Conservation (phyloP, 805 yeast species). For the Naumovozyma baii region DNA sequence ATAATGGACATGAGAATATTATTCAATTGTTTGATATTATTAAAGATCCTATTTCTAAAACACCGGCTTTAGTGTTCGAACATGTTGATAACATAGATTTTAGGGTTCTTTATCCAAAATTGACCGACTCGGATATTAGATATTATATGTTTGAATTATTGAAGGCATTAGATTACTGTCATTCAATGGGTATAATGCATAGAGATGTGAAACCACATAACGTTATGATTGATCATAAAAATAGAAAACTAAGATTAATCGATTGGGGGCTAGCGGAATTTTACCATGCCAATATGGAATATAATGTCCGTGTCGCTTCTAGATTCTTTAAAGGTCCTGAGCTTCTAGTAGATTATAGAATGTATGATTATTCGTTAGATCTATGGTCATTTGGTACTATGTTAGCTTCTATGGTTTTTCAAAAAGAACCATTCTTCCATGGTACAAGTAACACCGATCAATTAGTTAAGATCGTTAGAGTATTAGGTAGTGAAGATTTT, state of each 20-base stretch:
- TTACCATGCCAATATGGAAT: conserved; percentile 81
- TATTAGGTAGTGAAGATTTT: conserved; percentile 77
- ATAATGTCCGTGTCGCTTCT: conserved; percentile 89
- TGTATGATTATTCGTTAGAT: conserved; percentile 86
- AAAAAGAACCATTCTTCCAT: conserved; percentile 85
- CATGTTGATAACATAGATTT: conserved; percentile 76
- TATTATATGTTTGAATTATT: conserved; percentile 74
- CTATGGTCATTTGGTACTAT: conserved; percentile 93
- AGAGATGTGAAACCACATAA: conserved; percentile 94
- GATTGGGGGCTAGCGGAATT: conserved; percentile 97
- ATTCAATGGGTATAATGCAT: conserved; percentile 93
- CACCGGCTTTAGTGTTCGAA: conserved; percentile 84
- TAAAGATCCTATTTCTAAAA: conserved; percentile 66
- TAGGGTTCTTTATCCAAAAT: conserved; percentile 68
- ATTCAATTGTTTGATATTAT: conserved; percentile 72
- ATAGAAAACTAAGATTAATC: conserved; percentile 61
- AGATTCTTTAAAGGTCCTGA: conserved; percentile 93
- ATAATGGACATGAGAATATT: conserved; percentile 50
- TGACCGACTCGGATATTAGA: conserved; percentile 66
- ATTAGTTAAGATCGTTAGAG: conserved; percentile 77
- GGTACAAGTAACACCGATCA: conserved; percentile 90
- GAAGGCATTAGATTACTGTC: conserved; percentile 79
- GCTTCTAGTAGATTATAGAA: conserved; percentile 70
- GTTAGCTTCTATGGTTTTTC: conserved; percentile 82
- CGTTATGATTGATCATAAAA: conserved; percentile 83